Base-by-base conservation (phyloP, 768 basidiomycete genomes). In the Serendipita vermifera region DNA sequence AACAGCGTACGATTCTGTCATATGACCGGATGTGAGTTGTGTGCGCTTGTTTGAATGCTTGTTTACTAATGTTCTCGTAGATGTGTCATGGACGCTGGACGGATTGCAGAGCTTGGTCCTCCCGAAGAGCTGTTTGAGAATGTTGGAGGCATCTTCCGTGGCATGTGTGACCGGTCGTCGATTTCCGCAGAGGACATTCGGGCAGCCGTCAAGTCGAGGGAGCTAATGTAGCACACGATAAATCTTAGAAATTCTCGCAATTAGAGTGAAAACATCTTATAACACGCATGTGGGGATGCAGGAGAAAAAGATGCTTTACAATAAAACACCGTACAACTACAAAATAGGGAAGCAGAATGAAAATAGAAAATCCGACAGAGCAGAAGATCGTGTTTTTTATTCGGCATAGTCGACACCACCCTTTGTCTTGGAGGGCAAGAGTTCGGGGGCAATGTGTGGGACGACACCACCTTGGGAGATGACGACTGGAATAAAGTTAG, bases 391-490 rank as follows among this genome's bases (percentile, higher is more conserved):
- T n/a, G n/a, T n/a, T n/a, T n/a, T 51, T 31, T 51, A 51, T 51
- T 51, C 46, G n/a, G 26, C 46, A 31, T 51, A 51, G 46, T 71
- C 75, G 57, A 72, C 72, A 63, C 75, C 75, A 31, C 40, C 59
- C 55, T 68, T 66, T 41, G 74, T 68, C 69, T 80, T 82, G 69
- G 72, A 64, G 62, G 77, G 77, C 56, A 79, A 64, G 32, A 79
- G 72, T 63, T 79, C 81, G 48, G 79, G 73, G 64, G 81, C 77
- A 68, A 94, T 94, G 66, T 78, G 79, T 17, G 86, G 85, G 17
- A 90, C 81, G 55, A 87, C 85, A 76, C 88, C 89, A 70, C 89
- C 89, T 68, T 91, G 87, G 22, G 85, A 88, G 74, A 92, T 91
- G 67, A 87, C 82, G 62, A 91, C 89, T 56, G 81, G 48, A 26